These are phyloP conservation scores for Rhododendron williamsianum DNA, from an alignment of 148 eudicot species.

Conservation along the genomic window DNA sequence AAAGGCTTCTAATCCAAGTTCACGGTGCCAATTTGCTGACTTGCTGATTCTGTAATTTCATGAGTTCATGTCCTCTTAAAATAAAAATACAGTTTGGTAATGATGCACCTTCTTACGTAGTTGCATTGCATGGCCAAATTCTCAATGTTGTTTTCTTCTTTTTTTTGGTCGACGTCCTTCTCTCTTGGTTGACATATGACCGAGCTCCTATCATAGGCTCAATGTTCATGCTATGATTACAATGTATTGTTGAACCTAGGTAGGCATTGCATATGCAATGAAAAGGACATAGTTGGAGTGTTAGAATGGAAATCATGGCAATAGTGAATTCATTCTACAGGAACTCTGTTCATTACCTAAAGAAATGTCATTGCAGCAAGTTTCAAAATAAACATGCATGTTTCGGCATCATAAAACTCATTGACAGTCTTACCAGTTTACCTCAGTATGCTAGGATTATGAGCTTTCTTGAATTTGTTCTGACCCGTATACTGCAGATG, in stretches of 20 bases:
- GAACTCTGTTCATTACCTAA: background rate
- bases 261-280: background rate
- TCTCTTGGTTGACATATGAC: background rate
- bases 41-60: conserved; percentile 1
- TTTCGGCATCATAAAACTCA: background rate
- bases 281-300: background rate
- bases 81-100: background rate
- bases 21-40: background rate
- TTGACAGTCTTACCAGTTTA: background rate
- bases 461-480: background rate
- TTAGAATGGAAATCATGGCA: background rate
- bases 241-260: conserved; percentile 3
- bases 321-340: background rate
- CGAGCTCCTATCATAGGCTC: background rate
- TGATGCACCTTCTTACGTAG: background rate
- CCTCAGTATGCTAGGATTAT: background rate
- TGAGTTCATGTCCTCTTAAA: background rate
- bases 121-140: background rate
- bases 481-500: background rate
- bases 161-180: background rate
- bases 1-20: background rate
- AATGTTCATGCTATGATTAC: background rate
- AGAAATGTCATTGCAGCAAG: background rate
- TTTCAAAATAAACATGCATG: background rate
- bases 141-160: background rate